Evolutionary conservation across 345 rosid species (phyloP).

Genomic region (Raphanus sativus): DNA sequence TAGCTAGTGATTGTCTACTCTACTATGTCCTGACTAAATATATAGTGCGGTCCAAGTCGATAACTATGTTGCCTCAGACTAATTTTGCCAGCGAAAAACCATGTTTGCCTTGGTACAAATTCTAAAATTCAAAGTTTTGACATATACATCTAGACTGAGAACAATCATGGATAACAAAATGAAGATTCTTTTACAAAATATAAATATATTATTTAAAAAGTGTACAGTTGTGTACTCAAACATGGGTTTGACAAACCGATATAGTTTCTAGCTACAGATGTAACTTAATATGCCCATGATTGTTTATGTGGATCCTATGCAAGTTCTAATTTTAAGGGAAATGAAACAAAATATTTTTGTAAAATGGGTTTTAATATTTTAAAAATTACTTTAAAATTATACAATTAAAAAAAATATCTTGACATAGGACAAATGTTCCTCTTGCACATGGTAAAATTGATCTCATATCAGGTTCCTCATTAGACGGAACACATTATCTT

Average conservation of each 20-base stretch:
- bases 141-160: neutral
- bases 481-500: too few species aligned
- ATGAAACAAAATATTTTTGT: too few species aligned
- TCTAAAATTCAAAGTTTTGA: neutral
- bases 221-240: neutral
- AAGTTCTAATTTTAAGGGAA: too few species aligned
- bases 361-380: too few species aligned
- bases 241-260: neutral
- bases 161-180: neutral
- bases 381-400: too few species aligned
- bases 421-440: too few species aligned
- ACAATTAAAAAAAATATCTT: too few species aligned
- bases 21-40: neutral
- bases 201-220: neutral
- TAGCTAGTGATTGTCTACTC: neutral
- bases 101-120: neutral
- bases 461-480: too few species aligned
- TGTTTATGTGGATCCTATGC: too few species aligned
- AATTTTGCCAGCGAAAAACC: neutral
- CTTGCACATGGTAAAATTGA: too few species aligned
- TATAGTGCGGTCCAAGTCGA: neutral
- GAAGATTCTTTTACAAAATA: neutral
- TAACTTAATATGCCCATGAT: neutral
- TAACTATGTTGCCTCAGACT: neutral
- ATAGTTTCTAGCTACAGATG: neutral